Conservation (phyloP, 805 yeast species). For the Kluyveromyces wickerhamii region DNA sequence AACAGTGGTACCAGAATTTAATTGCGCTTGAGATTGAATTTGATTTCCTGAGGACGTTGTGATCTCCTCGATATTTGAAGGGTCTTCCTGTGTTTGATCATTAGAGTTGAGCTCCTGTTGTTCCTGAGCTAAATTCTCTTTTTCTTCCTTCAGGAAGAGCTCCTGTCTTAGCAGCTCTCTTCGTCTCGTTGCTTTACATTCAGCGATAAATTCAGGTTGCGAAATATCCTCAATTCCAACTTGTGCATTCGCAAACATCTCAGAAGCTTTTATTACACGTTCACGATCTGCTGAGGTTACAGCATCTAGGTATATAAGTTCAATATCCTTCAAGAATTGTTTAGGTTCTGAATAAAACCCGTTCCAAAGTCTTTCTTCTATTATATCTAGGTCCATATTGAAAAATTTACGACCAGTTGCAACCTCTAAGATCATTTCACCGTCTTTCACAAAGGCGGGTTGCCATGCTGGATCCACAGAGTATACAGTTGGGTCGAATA, state of each 20-base stretch:
- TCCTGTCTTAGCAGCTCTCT: slow-evolving; percentile 55
- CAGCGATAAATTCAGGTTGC: slow-evolving; percentile 58
- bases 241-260: slow-evolving; percentile 93
- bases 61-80: background rate
- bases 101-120: slow-evolving; percentile 4
- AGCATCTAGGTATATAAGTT: slow-evolving; percentile 75
- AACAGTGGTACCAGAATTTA: background rate
- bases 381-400: slow-evolving; percentile 89
- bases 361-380: slow-evolving; percentile 95
- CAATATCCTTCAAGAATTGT: slow-evolving; percentile 79
- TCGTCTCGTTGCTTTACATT: slow-evolving; percentile 64
- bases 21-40: slow-evolving; percentile 8
- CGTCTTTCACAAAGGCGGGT: slow-evolving; percentile 43
- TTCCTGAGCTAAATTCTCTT: slow-evolving; percentile 13
- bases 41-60: slow-evolving; percentile 8
- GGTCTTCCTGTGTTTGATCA: background rate
- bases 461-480: slow-evolving; percentile 30
- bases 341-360: slow-evolving; percentile 90
- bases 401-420: slow-evolving; percentile 62
- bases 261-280: slow-evolving; percentile 71
- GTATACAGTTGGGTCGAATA: slow-evolving; percentile 53
- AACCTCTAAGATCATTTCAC: slow-evolving; percentile 74
- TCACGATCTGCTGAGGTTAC: slow-evolving; percentile 74
- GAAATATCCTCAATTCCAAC: slow-evolving; percentile 90
- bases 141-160: slow-evolving; percentile 30